Evolutionary conservation across 2,329 filamentous ascomycete species (phyloP).

Genomic region (Berkeleyomyces rouxiae): DNA sequence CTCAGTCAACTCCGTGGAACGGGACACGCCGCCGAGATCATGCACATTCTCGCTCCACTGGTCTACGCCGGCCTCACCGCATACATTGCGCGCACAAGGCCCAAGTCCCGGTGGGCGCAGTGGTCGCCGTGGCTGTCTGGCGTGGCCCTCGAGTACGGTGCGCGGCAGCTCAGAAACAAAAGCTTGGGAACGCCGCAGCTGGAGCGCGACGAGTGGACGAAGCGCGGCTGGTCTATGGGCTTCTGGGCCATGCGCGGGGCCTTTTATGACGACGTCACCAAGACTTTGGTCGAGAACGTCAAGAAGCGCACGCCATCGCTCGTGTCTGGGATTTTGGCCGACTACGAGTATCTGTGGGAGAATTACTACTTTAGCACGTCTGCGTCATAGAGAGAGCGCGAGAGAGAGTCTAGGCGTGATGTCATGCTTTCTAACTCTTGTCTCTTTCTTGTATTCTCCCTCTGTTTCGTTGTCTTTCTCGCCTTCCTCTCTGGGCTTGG

Average conservation of each 20-base stretch:
- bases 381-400: slow-evolving; percentile 17
- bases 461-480: too few species aligned
- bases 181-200: slow-evolving; percentile 69
- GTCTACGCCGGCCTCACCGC: slow-evolving; percentile 65
- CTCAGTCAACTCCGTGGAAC: slow-evolving; percentile 66
- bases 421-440: not conserved
- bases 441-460: not conserved
- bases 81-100: slow-evolving; percentile 4
- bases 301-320: slow-evolving; percentile 64
- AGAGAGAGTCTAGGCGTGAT: not conserved
- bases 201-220: slow-evolving; percentile 77
- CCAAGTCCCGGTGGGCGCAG: slow-evolving; percentile 37
- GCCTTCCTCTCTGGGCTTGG: too few species aligned
- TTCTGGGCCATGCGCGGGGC: slow-evolving; percentile 98
- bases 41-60: slow-evolving; percentile 81
- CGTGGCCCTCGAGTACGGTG: slow-evolving; percentile 68
- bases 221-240: slow-evolving; percentile 73
- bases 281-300: slow-evolving; percentile 54
- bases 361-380: slow-evolving; percentile 79
- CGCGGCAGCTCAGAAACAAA: slow-evolving; percentile 62
- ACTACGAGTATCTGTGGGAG: slow-evolving; percentile 97
- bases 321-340: slow-evolving; percentile 71
- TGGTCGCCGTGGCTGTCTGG: slow-evolving; percentile 91
- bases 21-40: slow-evolving; percentile 64
- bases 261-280: slow-evolving; percentile 85